Evolutionary conservation across 306 rosid species (phyloP).

Genomic region (Pachyrhizus erosus): DNA sequence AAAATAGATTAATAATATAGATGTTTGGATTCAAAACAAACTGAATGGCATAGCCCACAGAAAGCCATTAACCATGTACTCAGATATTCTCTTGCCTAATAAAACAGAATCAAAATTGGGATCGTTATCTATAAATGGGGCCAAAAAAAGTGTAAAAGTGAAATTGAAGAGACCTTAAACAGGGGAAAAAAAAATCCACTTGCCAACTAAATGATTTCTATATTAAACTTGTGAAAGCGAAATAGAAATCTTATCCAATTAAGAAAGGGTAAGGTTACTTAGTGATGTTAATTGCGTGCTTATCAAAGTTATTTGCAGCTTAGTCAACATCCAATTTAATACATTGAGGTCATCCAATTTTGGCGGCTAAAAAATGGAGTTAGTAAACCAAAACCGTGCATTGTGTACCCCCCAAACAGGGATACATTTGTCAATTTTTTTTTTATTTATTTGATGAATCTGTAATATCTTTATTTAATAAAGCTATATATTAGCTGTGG

Average conservation of each 20-base stretch:
- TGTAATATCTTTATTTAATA: not conserved
- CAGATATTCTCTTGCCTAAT: constrained; percentile 33
- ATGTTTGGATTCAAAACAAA: no score
- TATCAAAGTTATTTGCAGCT: constrained; percentile 6
- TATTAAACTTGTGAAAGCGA: constrained; percentile 12
- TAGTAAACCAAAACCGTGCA: not conserved
- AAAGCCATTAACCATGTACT: constrained; percentile 32
- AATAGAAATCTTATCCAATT: constrained; percentile 32
- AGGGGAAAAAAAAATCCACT: not conserved
- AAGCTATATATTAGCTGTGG: not conserved
- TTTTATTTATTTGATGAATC: not conserved
- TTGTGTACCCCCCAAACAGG: not conserved
- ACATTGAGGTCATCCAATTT: constrained; percentile 3
- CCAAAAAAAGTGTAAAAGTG: constrained; percentile 13
- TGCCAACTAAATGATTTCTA: not conserved
- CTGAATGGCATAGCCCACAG: constrained; percentile 42
- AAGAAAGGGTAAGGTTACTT: not conserved
- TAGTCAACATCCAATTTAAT: constrained; percentile 34
- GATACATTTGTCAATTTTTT: not conserved
- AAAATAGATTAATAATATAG: no score
- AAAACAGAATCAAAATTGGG: constrained; percentile 26
- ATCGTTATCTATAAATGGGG: constrained; percentile 10
- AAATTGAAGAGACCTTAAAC: not conserved
- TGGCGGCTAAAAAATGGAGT: constrained; percentile 26
- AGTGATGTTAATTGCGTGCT: constrained; percentile 31